Percentiles rank a stretch among this genome's conserved stretches.
Conservation (phyloP, 2,329 filamentous ascomycete species). For the Aspergillus sp. region DNA sequence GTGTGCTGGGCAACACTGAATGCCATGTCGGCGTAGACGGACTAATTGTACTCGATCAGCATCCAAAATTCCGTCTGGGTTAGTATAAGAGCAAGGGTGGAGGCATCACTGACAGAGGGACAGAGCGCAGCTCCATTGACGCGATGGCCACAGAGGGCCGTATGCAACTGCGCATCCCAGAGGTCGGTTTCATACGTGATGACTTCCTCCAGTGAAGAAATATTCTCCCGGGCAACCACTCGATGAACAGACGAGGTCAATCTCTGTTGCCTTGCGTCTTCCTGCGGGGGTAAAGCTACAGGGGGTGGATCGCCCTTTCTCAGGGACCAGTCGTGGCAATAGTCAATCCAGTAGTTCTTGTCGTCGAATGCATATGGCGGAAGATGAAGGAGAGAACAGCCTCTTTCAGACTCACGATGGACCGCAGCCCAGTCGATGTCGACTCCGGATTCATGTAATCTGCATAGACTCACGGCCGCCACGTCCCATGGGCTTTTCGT, state of each 20-base stretch:
- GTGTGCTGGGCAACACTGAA: background rate
- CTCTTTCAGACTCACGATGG: conserved; percentile 60
- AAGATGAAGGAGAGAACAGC: conserved; percentile 58
- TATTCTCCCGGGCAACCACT: conserved; percentile 28
- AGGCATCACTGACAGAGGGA: conserved; percentile 40
- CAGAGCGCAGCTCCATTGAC: conserved; percentile 46
- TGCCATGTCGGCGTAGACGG: too few relatives aligned
- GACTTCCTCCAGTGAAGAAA: conserved; percentile 13
- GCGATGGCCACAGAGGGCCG: conserved; percentile 39
- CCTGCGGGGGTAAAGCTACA: background rate
- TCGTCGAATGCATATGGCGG: conserved; percentile 68
- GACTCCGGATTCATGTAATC: conserved; percentile 63
- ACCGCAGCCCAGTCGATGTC: conserved; percentile 70
- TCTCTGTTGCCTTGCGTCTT: background rate
- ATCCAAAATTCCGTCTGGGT: too few relatives aligned
- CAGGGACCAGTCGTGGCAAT: conserved; percentile 69
- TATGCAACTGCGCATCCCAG: conserved; percentile 1
- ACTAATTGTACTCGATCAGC: too few relatives aligned
- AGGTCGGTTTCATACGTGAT: conserved; percentile 43
- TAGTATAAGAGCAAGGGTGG: too few relatives aligned
- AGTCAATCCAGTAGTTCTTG: conserved; percentile 73
- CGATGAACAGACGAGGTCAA: conserved; percentile 23
- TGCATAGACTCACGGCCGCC: conserved; percentile 56
- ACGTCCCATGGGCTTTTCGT: conserved; percentile 66
- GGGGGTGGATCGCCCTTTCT: conserved; percentile 58